Evolutionary conservation across 2,329 filamentous ascomycete genomes (phyloP).

Genomic region (Diaporthe ampelina): DNA sequence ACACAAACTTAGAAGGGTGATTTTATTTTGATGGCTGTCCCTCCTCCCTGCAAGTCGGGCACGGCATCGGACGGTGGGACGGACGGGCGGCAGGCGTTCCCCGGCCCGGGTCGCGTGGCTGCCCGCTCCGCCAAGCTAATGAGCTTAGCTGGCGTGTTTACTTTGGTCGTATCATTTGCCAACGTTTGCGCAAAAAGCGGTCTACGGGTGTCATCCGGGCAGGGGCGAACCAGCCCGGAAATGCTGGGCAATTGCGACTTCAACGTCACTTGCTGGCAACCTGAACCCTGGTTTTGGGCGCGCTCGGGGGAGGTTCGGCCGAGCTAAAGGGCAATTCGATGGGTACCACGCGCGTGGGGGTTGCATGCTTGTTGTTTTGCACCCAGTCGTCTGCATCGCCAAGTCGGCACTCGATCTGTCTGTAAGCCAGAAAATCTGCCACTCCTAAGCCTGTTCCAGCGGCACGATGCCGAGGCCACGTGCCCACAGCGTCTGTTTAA

Average conservation of each 20-base stretch:
- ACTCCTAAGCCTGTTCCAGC: no score
- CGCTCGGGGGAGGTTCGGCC: slow-evolving; percentile 22
- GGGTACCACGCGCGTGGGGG: no score
- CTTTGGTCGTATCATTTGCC: slow-evolving; percentile 9
- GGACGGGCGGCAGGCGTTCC: not conserved
- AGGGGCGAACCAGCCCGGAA: not conserved
- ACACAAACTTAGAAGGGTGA: no score
- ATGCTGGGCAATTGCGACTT: slow-evolving; percentile 8
- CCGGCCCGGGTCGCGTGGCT: slow-evolving; percentile 6
- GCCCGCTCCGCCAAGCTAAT: not conserved
- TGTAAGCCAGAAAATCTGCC: no score
- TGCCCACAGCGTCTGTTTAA: no score
- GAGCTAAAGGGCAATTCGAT: not conserved
- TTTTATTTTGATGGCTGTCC: not conserved
- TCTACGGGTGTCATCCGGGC: slow-evolving; percentile 17
- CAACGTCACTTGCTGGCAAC: not conserved
- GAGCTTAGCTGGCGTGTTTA: not conserved
- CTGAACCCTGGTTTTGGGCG: slow-evolving; percentile 8
- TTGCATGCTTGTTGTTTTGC: not conserved
- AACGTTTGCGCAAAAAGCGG: slow-evolving; percentile 19
- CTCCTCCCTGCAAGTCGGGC: no score
- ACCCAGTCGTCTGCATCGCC: not conserved
- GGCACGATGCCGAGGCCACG: no score
- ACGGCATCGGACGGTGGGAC: not conserved
- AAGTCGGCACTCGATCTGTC: not conserved